A percentile compares a stretch with the other conserved stretches of the same genome.
These are phyloP conservation scores for Termitomyces sp. DNA, from an alignment of 768 basidiomycete genomes.

Conservation along the genomic window DNA sequence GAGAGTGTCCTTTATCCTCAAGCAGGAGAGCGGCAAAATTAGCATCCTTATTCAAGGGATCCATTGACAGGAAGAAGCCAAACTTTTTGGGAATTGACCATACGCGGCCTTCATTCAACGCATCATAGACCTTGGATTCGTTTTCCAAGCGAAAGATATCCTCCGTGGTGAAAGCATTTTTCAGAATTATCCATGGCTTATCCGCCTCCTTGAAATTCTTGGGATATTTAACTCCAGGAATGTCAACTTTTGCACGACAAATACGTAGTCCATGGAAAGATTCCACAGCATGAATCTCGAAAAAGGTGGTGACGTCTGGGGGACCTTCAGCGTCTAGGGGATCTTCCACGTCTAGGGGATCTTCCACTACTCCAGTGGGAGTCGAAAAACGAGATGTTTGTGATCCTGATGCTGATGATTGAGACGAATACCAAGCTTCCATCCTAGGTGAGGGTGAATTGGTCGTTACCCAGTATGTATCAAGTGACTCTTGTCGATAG, in stretches of 20 bases:
- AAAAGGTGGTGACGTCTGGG: neutral
- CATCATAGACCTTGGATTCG: neutral
- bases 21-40: neutral
- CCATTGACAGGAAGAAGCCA: conserved; percentile 1
- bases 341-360: too few species aligned
- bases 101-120: neutral
- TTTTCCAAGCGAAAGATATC: neutral
- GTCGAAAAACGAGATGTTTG: neutral
- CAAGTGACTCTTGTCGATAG: neutral
- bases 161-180: neutral
- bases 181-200: neutral
- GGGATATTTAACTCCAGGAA: neutral
- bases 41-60: neutral
- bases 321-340: too few species aligned
- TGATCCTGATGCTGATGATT: neutral
- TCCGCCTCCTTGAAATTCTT: neutral
- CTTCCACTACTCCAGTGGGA: too few species aligned
- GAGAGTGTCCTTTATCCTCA: neutral
- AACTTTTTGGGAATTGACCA: neutral
- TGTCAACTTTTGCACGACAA: neutral
- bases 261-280: neutral
- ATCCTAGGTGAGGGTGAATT: neutral
- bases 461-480: neutral
- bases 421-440: neutral
- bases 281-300: neutral